Evolutionary conservation across 2,329 filamentous ascomycete species (phyloP), one percentile per base, ranked within the genome.

Genomic region (Berkeleyomyces basicola): DNA sequence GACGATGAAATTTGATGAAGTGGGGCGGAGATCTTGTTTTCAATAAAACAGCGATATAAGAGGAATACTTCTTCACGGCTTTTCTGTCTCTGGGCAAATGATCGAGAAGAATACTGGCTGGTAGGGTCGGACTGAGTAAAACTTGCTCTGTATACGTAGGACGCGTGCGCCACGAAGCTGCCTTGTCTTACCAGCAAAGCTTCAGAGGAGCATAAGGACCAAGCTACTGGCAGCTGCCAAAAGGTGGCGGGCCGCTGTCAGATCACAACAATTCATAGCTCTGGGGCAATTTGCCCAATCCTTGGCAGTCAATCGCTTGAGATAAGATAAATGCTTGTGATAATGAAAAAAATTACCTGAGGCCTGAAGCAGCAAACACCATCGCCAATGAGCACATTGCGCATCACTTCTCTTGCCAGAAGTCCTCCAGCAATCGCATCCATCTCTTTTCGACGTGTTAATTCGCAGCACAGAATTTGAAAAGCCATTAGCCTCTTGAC

Each of bases 151-250:
- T 60, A 42, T n/a, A 42, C 49, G 42, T 51, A 16, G 43, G 58
- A 63, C 61, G 62, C 61, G 51, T 63, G 55, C 51, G 59, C n/a
- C 62, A 65, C 44, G 58, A 63, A 65, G 61, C 61, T 61, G 59
- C 58, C 64, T 64, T 58, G 44, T 51, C 51, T 63, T n/a, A n/a
- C 46, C 36, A 58, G n/a, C 51, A 59, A 62, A 63, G 51, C 55
- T 63, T 61, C 51, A 42, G 16, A 60, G 37, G 58, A 61, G 58
- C 53, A 37, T 31, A 57, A 47, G n/a, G n/a, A 23, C 62, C 55
- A 59, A 11, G 57, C 57, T 44, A 7, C 2, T 2, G 11, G 10
- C 31, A 49, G 39, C 37, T n/a, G 58, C 14, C 42, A 43, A 3
- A 33, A 39, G 36, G 40, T 59, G 36, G 36, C 7, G 0, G 40